phyloP scores from a whole-genome alignment of 2,329 filamentous ascomycete genomes.

The Aspergillus neoniger region DNA sequence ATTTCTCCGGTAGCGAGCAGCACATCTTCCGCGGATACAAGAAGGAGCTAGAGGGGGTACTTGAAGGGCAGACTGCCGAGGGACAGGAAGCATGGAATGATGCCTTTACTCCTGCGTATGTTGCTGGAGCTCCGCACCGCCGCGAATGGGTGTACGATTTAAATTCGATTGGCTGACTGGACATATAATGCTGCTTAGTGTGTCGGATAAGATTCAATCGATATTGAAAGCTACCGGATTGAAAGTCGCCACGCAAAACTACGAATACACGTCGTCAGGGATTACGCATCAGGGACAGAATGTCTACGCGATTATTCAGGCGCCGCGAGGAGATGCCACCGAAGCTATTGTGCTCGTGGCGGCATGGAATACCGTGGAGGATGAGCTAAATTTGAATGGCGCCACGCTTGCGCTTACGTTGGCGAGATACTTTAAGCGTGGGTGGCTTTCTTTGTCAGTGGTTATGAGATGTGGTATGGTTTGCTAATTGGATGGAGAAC shows the following conservation, averaged over 20 bases:
- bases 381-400: slow-evolving; percentile 79
- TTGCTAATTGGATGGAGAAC: slow-evolving; percentile 19
- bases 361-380: slow-evolving; percentile 81
- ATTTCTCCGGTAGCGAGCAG: slow-evolving; percentile 95
- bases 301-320: slow-evolving; percentile 88
- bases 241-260: slow-evolving; percentile 85
- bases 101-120: slow-evolving; percentile 33
- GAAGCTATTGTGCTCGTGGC: slow-evolving; percentile 93
- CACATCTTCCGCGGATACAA: slow-evolving; percentile 89
- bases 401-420: slow-evolving; percentile 83
- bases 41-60: slow-evolving; percentile 69
- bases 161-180: slow-evolving; percentile 17
- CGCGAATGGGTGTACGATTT: neutral
- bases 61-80: slow-evolving; percentile 22
- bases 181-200: slow-evolving; percentile 27
- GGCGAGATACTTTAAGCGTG: slow-evolving; percentile 89
- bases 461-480: neutral
- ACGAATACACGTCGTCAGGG: slow-evolving; percentile 79
- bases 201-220: slow-evolving; percentile 71
- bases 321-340: slow-evolving; percentile 91
- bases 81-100: slow-evolving; percentile 14
- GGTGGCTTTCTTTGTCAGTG: slow-evolving; percentile 22
- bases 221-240: slow-evolving; percentile 78
- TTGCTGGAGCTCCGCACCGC: slow-evolving; percentile 1
- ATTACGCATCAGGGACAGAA: slow-evolving; percentile 78